Base-by-base conservation (phyloP, 1,284 basidiomycete species). In the Ceratobasidium sp. region DNA sequence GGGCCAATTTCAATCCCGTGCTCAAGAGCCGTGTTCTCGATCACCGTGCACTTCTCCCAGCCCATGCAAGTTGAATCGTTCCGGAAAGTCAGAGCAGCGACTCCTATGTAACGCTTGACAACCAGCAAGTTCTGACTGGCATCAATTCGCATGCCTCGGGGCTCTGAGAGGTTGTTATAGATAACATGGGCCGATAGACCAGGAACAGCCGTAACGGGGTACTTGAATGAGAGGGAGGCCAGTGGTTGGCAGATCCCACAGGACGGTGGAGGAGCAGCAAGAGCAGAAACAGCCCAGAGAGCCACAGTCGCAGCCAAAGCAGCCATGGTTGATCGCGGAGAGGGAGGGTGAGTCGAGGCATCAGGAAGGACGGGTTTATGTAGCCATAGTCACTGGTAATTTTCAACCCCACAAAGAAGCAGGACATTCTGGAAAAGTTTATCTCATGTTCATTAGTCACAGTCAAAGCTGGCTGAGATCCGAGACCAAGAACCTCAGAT, bases 141-240 rank as follows among this genome's bases (percentile, higher is more conserved):
- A 59, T 85, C 84, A 62, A 84, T 80, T 5, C 81, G 77, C 51
- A 85, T 83, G 0, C 83, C 83, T 2, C 84, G 80, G 19, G 84
- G 84, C 1, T 78, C 78, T 0, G 82, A 83, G 9, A 85, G 79
- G 69, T 83, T 83, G 4, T 82, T 82, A 75, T 83, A 84, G 31
- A 84, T 71, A 13, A 83, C 81, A 4, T 76, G 77, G 16, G 83
- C 81, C 11, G 76, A 72, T 71, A 83, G 80, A 8, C 83, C 83
- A 4, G 79, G 61, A 1, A 81, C 80, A 13, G 78, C 81, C 14
- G 46, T 46, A 0, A 63, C 63, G 1, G 29, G 39, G 37, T 58
- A 54, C 6, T 16, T 14, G 27, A 74, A 74, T 11, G 68, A 46
- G 14, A 71, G 56, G 11, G 54, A 59, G 3, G 68, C 53, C 8